A percentile compares a stretch with the other conserved stretches of the same genome.
phyloP scores from a whole-genome alignment of 2,329 filamentous ascomycete species.

The Coleophoma eucalyptorum region DNA sequence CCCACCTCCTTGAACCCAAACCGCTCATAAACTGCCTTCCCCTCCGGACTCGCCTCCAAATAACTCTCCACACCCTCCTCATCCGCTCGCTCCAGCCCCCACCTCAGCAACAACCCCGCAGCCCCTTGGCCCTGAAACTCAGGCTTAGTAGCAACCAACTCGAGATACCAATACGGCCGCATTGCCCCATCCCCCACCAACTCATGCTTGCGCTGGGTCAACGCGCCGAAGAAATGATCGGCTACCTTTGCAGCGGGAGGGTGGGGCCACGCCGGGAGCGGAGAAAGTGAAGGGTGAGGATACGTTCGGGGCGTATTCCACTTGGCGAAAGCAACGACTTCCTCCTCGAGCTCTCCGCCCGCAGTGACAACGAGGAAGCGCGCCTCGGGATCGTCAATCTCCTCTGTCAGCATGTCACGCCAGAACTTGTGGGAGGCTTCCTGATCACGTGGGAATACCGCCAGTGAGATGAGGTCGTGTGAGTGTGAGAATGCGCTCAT shows the following conservation, averaged over 20 bases:
- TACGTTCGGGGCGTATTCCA: constrained; percentile 34
- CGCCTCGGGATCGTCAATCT: constrained; percentile 33
- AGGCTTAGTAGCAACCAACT: constrained; percentile 39
- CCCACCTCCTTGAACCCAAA: constrained; percentile 41
- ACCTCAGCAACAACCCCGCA: constrained; percentile 38
- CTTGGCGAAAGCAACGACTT: constrained; percentile 42
- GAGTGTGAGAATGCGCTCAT: constrained; percentile 37
- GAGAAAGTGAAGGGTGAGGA: constrained; percentile 16
- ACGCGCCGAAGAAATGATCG: constrained; percentile 34
- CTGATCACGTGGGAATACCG: constrained; percentile 31
- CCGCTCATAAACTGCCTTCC: constrained; percentile 41
- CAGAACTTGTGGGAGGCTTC: constrained; percentile 30
- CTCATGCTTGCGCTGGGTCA: constrained; percentile 30
- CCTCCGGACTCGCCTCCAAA: constrained; percentile 46
- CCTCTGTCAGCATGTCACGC: constrained; percentile 28
- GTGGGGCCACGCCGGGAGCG: constrained; percentile 33
- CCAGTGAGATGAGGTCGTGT: constrained; percentile 30
- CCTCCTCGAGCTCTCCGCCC: constrained; percentile 13
- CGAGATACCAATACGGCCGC: constrained; percentile 41
- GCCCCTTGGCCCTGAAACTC: constrained; percentile 42
- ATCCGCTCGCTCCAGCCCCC: constrained; percentile 44
- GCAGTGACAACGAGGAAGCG: constrained; percentile 34
- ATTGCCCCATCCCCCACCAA: constrained; percentile 29
- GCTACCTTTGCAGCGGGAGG: constrained; percentile 33
- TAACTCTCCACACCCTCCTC: constrained; percentile 38